Base-by-base conservation (phyloP, 2,329 filamentous ascomycete genomes). In the Nigrograna mackinnonii region DNA sequence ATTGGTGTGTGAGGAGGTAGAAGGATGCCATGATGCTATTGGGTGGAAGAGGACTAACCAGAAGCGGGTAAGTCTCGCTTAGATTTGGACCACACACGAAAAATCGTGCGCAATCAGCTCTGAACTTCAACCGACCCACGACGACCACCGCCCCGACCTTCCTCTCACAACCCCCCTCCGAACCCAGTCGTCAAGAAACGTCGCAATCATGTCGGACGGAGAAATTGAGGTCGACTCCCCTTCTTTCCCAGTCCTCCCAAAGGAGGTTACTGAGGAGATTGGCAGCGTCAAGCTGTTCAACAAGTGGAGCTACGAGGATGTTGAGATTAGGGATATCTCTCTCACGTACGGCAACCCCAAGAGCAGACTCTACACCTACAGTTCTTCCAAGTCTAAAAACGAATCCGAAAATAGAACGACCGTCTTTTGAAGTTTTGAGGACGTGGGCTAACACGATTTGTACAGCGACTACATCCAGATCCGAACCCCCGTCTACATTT, bases 281-380 rank as follows among this genome's bases (percentile, higher is more conserved):
- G 91, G 91, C 77, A 86, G 82, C 79, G 83, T 94, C 76, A 95
- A 95, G 87, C 84, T 96, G 68, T 95, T 96, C 85, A 95, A 94
- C 86, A 95, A 95, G 80, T 96, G 91, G 85, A 86, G 79, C 79
- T 99, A 97, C 80, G 94, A 94, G 75, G 89, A 97, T 86, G 92
- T 99, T 72, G 94, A 99, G 84, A 94, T 99, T 79, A 87, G 92
- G 77, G 94, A 99, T 76, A 97, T 99, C 80, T 99, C 94, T 70
- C 84, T 99, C 81, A 97, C 92, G 94, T 99, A 95, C 81, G 89
- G 56, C 54, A 28, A 32, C 56, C 44, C 41, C 37, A 43, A 43
- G 39, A 33, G 43, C 43, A 35, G 41, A 46, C 24, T 17, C 19
- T 14, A 5, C 9, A 19, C 19, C 9, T 9, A 18, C 21, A 12